Conservation (phyloP, 1,139 yeast genomes). For the Debaryomycetaceae sp. region DNA sequence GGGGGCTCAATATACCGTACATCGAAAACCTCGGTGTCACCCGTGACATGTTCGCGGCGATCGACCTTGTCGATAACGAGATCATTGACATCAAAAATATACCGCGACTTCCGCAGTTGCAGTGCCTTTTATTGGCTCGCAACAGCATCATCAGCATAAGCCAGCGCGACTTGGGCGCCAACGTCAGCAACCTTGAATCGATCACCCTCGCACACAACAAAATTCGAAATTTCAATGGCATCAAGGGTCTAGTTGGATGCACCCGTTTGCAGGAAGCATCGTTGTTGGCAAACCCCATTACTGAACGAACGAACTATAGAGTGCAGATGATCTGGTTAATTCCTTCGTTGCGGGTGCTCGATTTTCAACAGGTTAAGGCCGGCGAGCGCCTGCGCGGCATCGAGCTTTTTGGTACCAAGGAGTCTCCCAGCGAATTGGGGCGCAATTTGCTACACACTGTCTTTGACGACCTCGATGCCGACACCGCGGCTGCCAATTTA, state of each 20-base stretch:
- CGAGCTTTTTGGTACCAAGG: slow-evolving; percentile 39
- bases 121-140: slow-evolving; percentile 51
- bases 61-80: slow-evolving; percentile 69
- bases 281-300: slow-evolving; percentile 60
- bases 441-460: slow-evolving; percentile 1
- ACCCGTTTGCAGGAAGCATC: slow-evolving; percentile 43
- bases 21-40: slow-evolving; percentile 35
- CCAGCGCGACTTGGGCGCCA: slow-evolving; percentile 15
- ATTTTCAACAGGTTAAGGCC: slow-evolving; percentile 57
- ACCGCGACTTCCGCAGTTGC: slow-evolving; percentile 43
- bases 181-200: slow-evolving; percentile 42
- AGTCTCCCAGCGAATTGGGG: slow-evolving; percentile 9
- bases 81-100: slow-evolving; percentile 49
- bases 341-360: slow-evolving; percentile 62
- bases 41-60: slow-evolving; percentile 38
- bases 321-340: slow-evolving; percentile 54
- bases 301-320: slow-evolving; percentile 53
- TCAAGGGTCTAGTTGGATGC: slow-evolving; percentile 34
- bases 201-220: slow-evolving; percentile 54
- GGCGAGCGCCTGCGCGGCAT: slow-evolving; percentile 46
- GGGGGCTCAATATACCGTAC: slow-evolving; percentile 29
- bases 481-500: neutral
- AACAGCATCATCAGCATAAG: slow-evolving; percentile 48
- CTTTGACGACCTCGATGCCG: neutral
- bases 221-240: slow-evolving; percentile 34